Base-by-base conservation (phyloP, 331 rosid species). In the Cydonia oblonga region DNA sequence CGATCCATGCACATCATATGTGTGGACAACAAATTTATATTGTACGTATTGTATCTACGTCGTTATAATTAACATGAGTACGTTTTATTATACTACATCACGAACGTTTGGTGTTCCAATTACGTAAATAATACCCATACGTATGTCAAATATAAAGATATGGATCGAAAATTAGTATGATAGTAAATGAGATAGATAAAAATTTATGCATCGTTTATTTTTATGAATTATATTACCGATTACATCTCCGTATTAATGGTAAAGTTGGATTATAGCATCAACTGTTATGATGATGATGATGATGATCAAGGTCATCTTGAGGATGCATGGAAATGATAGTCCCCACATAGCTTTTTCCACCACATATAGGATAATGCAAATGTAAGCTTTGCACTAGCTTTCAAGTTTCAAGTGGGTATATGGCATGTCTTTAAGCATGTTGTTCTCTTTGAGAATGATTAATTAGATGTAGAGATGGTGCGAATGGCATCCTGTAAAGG, bases 401-500 rank as follows among this genome's bases (percentile, higher is more conserved):
- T 38, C 42, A 35, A 35, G 42, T 9, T 35, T 72, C 83, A 69
- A 78, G 85, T 81, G 89, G 90, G 78, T 75, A 63, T 78, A 54
- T 44, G 62, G 66, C 42, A 54, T 32, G 76, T 73, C 70, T 87
- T 79, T 69, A 81, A 75, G 73, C 79, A 78, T 78, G 81, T 78
- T 73, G 79, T 75, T 83, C 70, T 70, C 66, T 51, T 44, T 24
- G 73, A 65, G 69, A 69, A 75, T 58, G 74, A 68, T 66, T 75
- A 82, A 68, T 54, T 75, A 78, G 80, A 81, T 75, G 38, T 32
- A 75, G 53, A 77, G 46, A 63, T 67, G 77, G 87, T 81, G 85
- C 78, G 76, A 49, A 79, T 71, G 77, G 88, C 83, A 85, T 88
- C 84, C 84, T 81, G 81, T 85, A 88, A 85, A 85, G 95, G 26